These are phyloP conservation scores for Fusarium brachygibbosum DNA, from an alignment of 2,329 filamentous ascomycete species.

Conservation along the genomic window DNA sequence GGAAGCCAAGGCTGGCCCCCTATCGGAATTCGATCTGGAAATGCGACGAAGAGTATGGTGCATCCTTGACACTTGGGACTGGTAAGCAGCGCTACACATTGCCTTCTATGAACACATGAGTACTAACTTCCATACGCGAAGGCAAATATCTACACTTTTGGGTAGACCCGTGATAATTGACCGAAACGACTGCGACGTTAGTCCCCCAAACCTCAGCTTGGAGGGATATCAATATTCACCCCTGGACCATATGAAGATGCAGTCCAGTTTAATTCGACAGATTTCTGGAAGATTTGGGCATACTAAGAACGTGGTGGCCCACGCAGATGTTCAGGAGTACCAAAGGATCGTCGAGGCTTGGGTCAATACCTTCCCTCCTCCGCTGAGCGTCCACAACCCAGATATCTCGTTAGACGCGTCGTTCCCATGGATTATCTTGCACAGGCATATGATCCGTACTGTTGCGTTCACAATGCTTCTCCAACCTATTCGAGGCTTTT, in stretches of 20 bases:
- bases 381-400: slow-evolving; percentile 56
- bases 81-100: slow-evolving; percentile 45
- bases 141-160: slow-evolving; percentile 55
- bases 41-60: slow-evolving; percentile 56
- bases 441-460: slow-evolving; percentile 61
- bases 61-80: slow-evolving; percentile 56
- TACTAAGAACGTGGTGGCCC: slow-evolving; percentile 47
- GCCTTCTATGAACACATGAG: not conserved
- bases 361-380: slow-evolving; percentile 58
- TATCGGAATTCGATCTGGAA: slow-evolving; percentile 55
- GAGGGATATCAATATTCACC: slow-evolving; percentile 53
- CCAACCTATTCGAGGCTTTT: slow-evolving; percentile 60
- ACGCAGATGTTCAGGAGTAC: slow-evolving; percentile 53
- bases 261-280: slow-evolving; percentile 52
- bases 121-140: slow-evolving; percentile 26
- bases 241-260: slow-evolving; percentile 55
- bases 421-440: slow-evolving; percentile 60
- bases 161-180: slow-evolving; percentile 55
- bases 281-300: slow-evolving; percentile 52
- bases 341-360: slow-evolving; percentile 57
- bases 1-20: slow-evolving; percentile 46
- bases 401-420: slow-evolving; percentile 58
- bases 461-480: slow-evolving; percentile 61
- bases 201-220: slow-evolving; percentile 52
- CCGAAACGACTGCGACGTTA: slow-evolving; percentile 51